A percentile compares a stretch with the other conserved stretches of the same genome.
Conservation (phyloP, 2,329 filamentous ascomycete genomes). For the Neopestalotiopsis rosae region DNA sequence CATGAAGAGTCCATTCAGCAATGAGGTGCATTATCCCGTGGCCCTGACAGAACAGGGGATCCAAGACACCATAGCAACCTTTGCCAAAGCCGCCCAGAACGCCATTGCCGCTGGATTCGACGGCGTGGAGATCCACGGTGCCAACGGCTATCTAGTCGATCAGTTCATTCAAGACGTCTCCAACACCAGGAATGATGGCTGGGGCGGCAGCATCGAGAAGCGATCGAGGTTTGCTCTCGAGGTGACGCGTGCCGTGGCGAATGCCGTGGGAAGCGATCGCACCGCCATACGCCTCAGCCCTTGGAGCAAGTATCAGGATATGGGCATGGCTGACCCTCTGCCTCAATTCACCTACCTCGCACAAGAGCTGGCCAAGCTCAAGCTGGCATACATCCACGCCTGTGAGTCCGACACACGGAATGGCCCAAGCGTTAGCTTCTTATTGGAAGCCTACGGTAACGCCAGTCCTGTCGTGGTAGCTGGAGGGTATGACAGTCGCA, state of each 20-base stretch:
- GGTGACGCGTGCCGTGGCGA: slow-evolving; percentile 53
- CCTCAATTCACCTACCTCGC: slow-evolving; percentile 62
- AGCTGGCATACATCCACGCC: slow-evolving; percentile 60
- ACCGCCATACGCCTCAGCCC: slow-evolving; percentile 57
- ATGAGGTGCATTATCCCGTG: background rate
- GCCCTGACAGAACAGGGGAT: slow-evolving; percentile 33
- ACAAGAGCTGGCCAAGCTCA: slow-evolving; percentile 52
- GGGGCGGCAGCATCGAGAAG: slow-evolving; percentile 61
- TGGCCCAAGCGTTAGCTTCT: background rate
- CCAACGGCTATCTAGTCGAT: slow-evolving; percentile 57
- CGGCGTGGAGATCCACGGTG: slow-evolving; percentile 28
- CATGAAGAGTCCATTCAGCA: slow-evolving; percentile 10
- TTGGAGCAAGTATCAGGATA: slow-evolving; percentile 59
- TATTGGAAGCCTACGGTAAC: background rate
- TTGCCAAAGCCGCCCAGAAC: slow-evolving; percentile 25
- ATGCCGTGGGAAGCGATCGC: slow-evolving; percentile 53
- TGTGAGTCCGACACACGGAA: slow-evolving; percentile 48
- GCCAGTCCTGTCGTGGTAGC: background rate
- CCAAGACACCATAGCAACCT: slow-evolving; percentile 19
- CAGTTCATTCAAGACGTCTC: slow-evolving; percentile 59
- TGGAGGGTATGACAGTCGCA: background rate
- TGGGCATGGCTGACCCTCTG: slow-evolving; percentile 60
- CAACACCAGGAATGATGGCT: slow-evolving; percentile 60
- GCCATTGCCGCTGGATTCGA: slow-evolving; percentile 24
- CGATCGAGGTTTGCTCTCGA: slow-evolving; percentile 57